Conservation (phyloP, 306 rosid species). For the Astragalus membranaceus region DNA sequence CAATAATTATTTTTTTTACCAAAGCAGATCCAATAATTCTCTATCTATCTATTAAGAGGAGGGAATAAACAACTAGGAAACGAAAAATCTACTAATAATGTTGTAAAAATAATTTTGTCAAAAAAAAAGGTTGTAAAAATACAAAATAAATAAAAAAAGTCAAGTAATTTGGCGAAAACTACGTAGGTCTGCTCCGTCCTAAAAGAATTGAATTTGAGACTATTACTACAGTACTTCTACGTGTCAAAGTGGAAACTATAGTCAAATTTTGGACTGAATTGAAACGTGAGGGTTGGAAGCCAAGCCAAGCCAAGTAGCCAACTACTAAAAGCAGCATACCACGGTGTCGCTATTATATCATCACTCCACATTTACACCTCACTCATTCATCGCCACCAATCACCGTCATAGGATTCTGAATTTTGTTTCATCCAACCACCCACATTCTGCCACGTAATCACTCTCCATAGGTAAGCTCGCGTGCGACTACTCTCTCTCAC, state of each 20-base stretch:
- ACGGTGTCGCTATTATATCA: neutral
- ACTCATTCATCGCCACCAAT: neutral
- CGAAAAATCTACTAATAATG: no score
- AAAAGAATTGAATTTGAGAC: neutral
- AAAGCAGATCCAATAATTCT: no score
- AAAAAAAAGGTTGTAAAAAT: no score
- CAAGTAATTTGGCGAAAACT: neutral
- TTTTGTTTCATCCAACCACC: neutral
- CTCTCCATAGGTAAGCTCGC: neutral
- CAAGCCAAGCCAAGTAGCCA: neutral
- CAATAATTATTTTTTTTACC: no score
- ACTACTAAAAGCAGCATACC: neutral
- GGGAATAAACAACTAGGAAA: no score
- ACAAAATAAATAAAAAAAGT: no score
- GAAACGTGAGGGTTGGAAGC: neutral
- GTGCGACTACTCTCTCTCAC: neutral
- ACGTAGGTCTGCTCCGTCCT: neutral
- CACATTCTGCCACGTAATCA: neutral
- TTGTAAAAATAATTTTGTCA: no score
- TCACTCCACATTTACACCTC: neutral
- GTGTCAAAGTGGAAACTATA: neutral
- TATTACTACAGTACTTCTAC: no score
- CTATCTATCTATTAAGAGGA: no score
- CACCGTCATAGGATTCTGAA: conserved; percentile 4
- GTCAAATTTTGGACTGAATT: neutral